phyloP scores from a whole-genome alignment of 2,329 filamentous ascomycete species.

The Ramularia endophylla region DNA sequence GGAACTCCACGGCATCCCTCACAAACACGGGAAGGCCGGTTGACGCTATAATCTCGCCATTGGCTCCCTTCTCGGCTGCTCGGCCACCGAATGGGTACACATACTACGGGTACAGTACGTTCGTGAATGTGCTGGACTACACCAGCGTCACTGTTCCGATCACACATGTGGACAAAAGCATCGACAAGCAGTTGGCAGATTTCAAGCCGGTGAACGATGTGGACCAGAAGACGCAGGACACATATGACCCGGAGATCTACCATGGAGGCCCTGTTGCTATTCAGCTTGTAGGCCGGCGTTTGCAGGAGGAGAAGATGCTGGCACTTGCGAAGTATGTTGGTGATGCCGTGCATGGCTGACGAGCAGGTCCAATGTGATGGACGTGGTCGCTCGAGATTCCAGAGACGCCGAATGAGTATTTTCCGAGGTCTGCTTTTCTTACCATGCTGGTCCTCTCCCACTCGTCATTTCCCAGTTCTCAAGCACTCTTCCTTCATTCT shows the following conservation, averaged over 20 bases:
- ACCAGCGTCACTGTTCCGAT: conserved; percentile 51
- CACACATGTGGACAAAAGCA: conserved; percentile 45
- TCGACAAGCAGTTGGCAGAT: conserved; percentile 40
- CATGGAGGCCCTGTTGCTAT: conserved; percentile 33
- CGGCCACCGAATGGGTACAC: conserved; percentile 44
- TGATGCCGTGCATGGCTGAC: conserved; percentile 15
- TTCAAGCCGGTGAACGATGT: conserved; percentile 34
- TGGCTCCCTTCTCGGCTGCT: conserved; percentile 47
- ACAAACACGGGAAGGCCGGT: conserved; percentile 45
- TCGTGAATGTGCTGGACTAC: conserved; percentile 54
- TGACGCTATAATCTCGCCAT: conserved; percentile 49
- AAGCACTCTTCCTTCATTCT: no score
- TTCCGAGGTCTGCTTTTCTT: no score
- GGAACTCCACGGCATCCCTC: conserved; percentile 50
- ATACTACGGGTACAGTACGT: conserved; percentile 41
- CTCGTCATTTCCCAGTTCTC: no score
- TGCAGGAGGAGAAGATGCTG: conserved; percentile 36
- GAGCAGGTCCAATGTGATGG: no score
- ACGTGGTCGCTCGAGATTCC: no score
- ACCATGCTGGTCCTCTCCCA: no score
- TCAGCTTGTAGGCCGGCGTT: conserved; percentile 30
- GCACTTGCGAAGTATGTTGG: conserved; percentile 31
- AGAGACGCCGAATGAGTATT: no score
- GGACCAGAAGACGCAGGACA: conserved; percentile 36
- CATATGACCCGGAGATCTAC: conserved; percentile 37